A percentile compares a stretch with the other conserved stretches of the same genome.
These are phyloP conservation scores for Epichloe aotearoae DNA, from an alignment of 2,329 filamentous ascomycete genomes.

Conservation along the genomic window DNA sequence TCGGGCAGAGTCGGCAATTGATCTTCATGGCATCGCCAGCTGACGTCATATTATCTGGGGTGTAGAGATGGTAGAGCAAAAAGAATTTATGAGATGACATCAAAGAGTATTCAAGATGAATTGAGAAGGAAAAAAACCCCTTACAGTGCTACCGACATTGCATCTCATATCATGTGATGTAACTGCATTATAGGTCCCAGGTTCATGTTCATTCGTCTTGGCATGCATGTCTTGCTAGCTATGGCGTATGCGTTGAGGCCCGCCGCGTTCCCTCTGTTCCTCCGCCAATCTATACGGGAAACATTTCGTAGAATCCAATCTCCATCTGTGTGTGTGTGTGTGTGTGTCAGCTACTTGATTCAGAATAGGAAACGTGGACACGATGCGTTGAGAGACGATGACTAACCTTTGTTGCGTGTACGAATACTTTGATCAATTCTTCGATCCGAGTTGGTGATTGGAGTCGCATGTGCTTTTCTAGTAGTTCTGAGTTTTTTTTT, in stretches of 20 bases:
- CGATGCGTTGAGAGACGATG: too few relatives aligned
- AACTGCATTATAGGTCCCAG: too few relatives aligned
- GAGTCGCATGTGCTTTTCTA: conserved; percentile 61
- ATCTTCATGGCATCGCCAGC: conserved; percentile 10
- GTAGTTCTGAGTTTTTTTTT: conserved; percentile 36
- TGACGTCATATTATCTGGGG: not conserved
- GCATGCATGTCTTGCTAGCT: not conserved
- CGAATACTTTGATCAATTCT: conserved; percentile 71
- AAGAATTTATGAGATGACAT: not conserved
- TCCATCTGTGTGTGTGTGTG: conserved; percentile 28
- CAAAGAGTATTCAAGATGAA: not conserved
- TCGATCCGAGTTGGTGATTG: conserved; percentile 67
- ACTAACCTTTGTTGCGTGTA: conserved; percentile 69
- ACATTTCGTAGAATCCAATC: conserved; percentile 43
- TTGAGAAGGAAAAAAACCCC: not conserved
- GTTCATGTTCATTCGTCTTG: too few relatives aligned
- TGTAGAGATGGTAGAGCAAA: not conserved
- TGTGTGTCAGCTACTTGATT: not conserved
- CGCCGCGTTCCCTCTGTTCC: not conserved
- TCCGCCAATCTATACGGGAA: conserved; percentile 18
- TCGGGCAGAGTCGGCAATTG: conserved; percentile 17
- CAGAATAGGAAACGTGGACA: too few relatives aligned
- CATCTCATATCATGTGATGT: too few relatives aligned
- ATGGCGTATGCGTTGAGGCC: not conserved
- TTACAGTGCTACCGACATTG: too few relatives aligned